Evolutionary conservation across 2,329 filamentous ascomycete genomes (phyloP).

Genomic region (Pseudogymnoascus sp.): DNA sequence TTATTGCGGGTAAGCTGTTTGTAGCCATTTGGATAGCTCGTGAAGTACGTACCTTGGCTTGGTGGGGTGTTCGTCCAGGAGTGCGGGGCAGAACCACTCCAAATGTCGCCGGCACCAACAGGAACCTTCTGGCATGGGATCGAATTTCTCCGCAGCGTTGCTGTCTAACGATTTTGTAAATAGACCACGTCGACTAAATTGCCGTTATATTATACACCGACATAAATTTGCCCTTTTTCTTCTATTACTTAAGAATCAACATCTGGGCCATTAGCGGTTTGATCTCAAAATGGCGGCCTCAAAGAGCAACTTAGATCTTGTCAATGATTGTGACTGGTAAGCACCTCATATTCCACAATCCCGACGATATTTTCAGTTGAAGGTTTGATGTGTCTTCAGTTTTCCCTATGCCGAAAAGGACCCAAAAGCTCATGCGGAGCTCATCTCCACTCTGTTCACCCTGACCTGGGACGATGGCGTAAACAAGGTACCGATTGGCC

Average conservation of each 20-base stretch:
- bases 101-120: not conserved
- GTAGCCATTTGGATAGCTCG: not conserved
- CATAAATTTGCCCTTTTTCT: not conserved
- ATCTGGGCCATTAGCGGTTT: not conserved
- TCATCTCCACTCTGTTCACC: slow-evolving; percentile 59
- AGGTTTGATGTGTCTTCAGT: slow-evolving; percentile 35
- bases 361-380: not conserved
- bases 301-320: slow-evolving; percentile 41
- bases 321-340: slow-evolving; percentile 49
- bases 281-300: not conserved
- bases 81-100: not conserved
- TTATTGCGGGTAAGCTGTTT: not conserved
- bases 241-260: not conserved
- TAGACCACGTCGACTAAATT: not conserved
- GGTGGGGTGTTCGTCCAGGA: not conserved
- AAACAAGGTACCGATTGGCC: slow-evolving; percentile 55
- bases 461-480: slow-evolving; percentile 58
- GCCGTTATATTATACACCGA: not conserved
- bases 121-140: slow-evolving; percentile 2
- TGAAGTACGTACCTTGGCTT: not conserved
- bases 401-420: slow-evolving; percentile 69
- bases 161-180: not conserved
- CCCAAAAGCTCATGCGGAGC: slow-evolving; percentile 46
- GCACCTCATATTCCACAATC: slow-evolving; percentile 18
- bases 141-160: not conserved